Conservation (phyloP, 306 rosid species). For the Calophaca sinica region DNA sequence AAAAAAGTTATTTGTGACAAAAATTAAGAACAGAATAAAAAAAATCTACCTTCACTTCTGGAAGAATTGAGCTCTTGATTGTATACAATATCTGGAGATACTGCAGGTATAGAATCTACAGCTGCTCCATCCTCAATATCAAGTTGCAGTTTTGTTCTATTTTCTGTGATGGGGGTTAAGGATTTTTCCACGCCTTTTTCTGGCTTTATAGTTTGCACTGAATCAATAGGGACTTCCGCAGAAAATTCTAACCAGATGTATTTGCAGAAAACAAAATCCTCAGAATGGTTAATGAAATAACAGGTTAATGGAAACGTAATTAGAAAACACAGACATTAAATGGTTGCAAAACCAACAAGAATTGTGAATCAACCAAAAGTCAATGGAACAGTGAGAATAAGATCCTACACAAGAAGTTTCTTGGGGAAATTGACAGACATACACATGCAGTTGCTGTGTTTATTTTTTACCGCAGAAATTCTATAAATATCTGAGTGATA, state of each 20-base stretch:
- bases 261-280: slow-evolving; percentile 7
- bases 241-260: slow-evolving; percentile 45
- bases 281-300: slow-evolving; percentile 33
- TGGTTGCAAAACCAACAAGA: slow-evolving; percentile 19
- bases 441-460: slow-evolving; percentile 10
- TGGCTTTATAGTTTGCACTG: slow-evolving; percentile 43
- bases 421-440: slow-evolving; percentile 4
- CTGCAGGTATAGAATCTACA: slow-evolving; percentile 34
- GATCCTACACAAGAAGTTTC: slow-evolving; percentile 25
- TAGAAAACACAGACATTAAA: slow-evolving; percentile 30
- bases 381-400: slow-evolving; percentile 12
- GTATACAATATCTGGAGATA: slow-evolving; percentile 45
- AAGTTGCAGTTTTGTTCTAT: slow-evolving; percentile 42
- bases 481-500: not conserved
- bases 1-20: slow-evolving; percentile 3
- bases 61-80: slow-evolving; percentile 41
- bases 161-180: slow-evolving; percentile 25
- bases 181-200: slow-evolving; percentile 44
- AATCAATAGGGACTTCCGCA: slow-evolving; percentile 38
- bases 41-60: slow-evolving; percentile 44
- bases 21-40: slow-evolving; percentile 7
- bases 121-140: slow-evolving; percentile 43
- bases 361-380: not conserved
- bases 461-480: slow-evolving; percentile 12
- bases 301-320: slow-evolving; percentile 9